phyloP scores from a whole-genome alignment of 2,329 filamentous ascomycete species.

The Macrophomina pseudophaseolina region DNA sequence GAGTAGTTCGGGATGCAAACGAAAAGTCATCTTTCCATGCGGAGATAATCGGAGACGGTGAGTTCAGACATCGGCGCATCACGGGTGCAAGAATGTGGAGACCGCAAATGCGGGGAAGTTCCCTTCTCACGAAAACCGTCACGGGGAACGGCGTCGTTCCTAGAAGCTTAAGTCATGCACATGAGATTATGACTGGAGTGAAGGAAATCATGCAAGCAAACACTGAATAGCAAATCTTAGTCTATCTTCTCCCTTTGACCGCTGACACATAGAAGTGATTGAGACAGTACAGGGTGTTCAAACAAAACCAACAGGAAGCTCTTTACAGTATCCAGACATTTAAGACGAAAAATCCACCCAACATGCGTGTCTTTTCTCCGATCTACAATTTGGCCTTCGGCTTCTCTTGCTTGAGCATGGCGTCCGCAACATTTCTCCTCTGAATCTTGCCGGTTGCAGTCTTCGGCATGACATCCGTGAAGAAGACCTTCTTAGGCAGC shows the following conservation, averaged over 20 bases:
- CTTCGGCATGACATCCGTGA: conserved; percentile 85
- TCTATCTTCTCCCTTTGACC: not conserved
- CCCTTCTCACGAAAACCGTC: not conserved
- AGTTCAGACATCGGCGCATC: not conserved
- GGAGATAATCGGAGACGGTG: not conserved
- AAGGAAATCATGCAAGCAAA: too few relatives aligned
- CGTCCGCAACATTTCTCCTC: conserved; percentile 81
- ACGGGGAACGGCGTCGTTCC: not conserved
- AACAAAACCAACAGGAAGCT: not conserved
- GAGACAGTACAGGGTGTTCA: not conserved
- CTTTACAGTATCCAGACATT: not conserved
- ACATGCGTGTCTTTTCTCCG: not conserved
- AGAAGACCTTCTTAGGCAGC: conserved; percentile 82
- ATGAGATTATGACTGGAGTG: not conserved
- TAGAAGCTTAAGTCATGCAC: not conserved
- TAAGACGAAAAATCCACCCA: not conserved
- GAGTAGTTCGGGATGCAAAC: not conserved
- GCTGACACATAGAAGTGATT: not conserved
- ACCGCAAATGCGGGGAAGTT: not conserved
- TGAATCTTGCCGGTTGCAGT: conserved; percentile 93
- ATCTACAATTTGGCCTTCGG: conserved; percentile 58
- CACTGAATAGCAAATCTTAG: not conserved
- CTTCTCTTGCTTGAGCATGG: conserved; percentile 74
- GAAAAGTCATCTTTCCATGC: not conserved
- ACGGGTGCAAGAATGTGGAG: not conserved